phyloP scores from a whole-genome alignment of 2,329 filamentous ascomycete genomes.

The Trichoderma brevicompactum region DNA sequence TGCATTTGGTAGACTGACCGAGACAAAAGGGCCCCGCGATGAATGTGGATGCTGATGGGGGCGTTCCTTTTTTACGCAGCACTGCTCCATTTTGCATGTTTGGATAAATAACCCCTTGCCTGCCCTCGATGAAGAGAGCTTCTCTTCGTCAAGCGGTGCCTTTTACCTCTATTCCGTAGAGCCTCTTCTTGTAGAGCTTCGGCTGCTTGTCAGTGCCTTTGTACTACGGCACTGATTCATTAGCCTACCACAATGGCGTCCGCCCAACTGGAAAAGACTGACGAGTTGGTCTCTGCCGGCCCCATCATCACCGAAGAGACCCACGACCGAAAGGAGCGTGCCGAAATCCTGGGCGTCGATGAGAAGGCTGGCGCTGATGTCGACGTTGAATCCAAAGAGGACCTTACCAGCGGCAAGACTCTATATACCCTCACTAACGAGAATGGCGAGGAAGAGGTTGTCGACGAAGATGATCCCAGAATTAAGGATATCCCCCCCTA shows the following conservation, averaged over 20 bases:
- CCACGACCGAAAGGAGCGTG: conserved; percentile 15
- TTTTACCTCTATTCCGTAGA: not conserved
- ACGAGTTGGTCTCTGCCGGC: conserved; percentile 9
- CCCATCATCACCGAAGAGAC: conserved; percentile 12
- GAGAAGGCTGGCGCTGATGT: conserved; percentile 25
- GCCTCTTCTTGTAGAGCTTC: not conserved
- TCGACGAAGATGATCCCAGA: conserved; percentile 53
- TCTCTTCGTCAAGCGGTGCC: not conserved
- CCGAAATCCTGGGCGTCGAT: conserved; percentile 27
- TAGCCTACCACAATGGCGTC: conserved; percentile 18
- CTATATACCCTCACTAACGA: conserved; percentile 32
- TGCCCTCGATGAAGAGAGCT: not conserved
- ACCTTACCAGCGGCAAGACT: conserved; percentile 18
- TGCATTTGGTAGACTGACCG: not conserved
- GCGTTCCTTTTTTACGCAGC: conserved; percentile 4
- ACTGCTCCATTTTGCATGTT: not conserved
- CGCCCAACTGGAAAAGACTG: conserved; percentile 15
- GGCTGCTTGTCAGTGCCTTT: conserved; percentile 8
- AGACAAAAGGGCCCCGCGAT: not conserved
- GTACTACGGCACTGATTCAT: no score
- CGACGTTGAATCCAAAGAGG: conserved; percentile 29
- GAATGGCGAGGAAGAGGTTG: conserved; percentile 38
- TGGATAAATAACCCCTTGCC: conserved; percentile 16
- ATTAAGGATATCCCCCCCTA: conserved; percentile 58
- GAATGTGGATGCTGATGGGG: not conserved